Base-by-base conservation (phyloP, 2,329 filamentous ascomycete genomes). In the Onygenales sp. region DNA sequence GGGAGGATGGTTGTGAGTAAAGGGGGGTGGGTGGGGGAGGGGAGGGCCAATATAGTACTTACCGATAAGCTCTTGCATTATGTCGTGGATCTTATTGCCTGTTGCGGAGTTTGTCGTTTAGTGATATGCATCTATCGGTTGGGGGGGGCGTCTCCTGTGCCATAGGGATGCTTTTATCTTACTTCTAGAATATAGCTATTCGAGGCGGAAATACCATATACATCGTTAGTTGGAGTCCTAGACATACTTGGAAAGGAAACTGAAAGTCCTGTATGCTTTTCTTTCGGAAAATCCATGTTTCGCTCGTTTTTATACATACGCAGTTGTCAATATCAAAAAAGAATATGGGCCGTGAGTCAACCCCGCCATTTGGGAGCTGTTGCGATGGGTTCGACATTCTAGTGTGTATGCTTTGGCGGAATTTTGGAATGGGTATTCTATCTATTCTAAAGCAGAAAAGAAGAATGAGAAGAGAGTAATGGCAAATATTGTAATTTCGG, bases 281-380 rank as follows among this genome's bases (percentile, higher is more conserved):
- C 10, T 6, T 31, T 32, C 36, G 2, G 2, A 40, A 49, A n/a
- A 11, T 3, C 2, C 17, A n/a, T 27, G 34, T 42, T 17, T 32
- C 32, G 37, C 3, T 43, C n/a, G 21, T 33, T 43, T 10, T 7
- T 27, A 52, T 32, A 74, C 80, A 58, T 75, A 84, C 81, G 72
- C 94, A 98, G 67, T 98, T 98, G 77, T 98, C 93, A 65, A 98
- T 97, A 67, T 98, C 93, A 66, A 96, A 97, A 70, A 82, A 84
- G 68, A 84, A 80, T 17, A 87, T 76, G 1, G 78, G 76, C 57
- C 80, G 68, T 56, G 64, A 60, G 58, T 75, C 70, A 55, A 27
- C 21, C 21, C 21, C 21, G 21, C 21, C 21, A 27, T 27, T 27
- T 27, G 21, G 21, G 21, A 27, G 21, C 21, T 27, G 21, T 27